Base-by-base conservation (phyloP, 2,329 filamentous ascomycete species). In the Ascochyta koolunga region DNA sequence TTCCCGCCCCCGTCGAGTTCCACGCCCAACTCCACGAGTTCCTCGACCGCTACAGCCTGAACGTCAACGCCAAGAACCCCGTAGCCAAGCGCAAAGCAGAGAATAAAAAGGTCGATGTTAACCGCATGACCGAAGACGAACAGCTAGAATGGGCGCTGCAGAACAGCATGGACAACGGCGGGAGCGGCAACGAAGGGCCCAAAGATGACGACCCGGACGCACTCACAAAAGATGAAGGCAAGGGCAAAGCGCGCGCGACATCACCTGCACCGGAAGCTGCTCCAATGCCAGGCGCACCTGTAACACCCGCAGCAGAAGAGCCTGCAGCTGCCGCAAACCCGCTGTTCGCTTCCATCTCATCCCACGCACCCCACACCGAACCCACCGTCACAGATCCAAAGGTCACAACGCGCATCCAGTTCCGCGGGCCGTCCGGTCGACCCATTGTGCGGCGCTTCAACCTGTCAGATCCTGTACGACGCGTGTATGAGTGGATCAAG, bases 401-500 rank as follows among this genome's bases (percentile, higher is more conserved):
- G 19, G 84, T 84, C 2, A 89, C 89, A 2, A 97, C 93, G 2
- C 86, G 93, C 44, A 96, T 99, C 62, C 95, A 98, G 72, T 96
- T 99, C 78, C 65, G 67, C 19, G 85, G 90, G 55, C 65, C 66
- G 11, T 90, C 96, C 66, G 87, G 93, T 0, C 88, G 85, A 1
- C 87, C 93, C 16, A 84, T 96, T 9, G 93, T 99, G 54, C 88
- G 92, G 25, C 86, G 91, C n/a, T 99, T 99, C 76, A 79, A 81
- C 9, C 76, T 93, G 3, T 75, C 84, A 13, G 95, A 99, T 53
- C 80, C 84, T 1, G 92, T 99, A 11, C 83, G 86, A 50, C 86
- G 90, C 11, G 87, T 99, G 39, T 99, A 93, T 75, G 95, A 99
- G 78, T 99, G 93, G 91, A 86, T 99, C 61, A 99, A 98, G 78